These are phyloP conservation scores for Podospora comata DNA, from an alignment of 495 filamentous ascomycete species.

Conservation along the genomic window DNA sequence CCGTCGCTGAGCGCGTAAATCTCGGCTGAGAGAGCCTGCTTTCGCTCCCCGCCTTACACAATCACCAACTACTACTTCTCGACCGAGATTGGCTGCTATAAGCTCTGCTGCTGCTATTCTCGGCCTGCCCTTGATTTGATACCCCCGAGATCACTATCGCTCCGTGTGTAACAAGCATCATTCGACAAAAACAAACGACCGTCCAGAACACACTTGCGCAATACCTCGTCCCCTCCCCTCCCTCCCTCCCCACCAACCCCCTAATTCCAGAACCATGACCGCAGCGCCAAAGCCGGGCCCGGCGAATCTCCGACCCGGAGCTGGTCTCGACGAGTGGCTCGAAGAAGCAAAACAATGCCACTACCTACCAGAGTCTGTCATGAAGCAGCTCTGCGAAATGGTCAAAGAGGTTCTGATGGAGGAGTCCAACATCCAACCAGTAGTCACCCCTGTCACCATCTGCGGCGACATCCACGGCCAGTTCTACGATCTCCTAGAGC, in stretches of 20 bases:
- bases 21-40: constrained; percentile 12
- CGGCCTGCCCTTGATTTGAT: neutral
- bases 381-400: constrained; percentile 98
- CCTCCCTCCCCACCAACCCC: constrained; percentile 1
- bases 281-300: constrained; percentile 76
- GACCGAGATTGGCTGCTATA: neutral
- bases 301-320: constrained; percentile 73
- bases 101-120: neutral
- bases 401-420: constrained; percentile 99
- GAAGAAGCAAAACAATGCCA: constrained; percentile 94
- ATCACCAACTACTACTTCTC: neutral
- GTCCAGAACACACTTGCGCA: constrained; percentile 2
- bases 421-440: constrained; percentile 97
- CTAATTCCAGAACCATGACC: constrained; percentile 27
- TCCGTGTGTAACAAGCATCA: neutral
- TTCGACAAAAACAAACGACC: neutral
- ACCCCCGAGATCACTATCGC: neutral
- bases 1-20: constrained; percentile 11
- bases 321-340: constrained; percentile 94
- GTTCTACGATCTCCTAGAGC: constrained; percentile 96
- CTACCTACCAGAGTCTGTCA: constrained; percentile 89
- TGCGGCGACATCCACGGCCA: constrained; percentile 99
- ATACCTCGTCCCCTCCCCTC: neutral
- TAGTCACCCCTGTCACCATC: constrained; percentile 92
- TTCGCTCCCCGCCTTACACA: neutral